Evolutionary conservation across 768 basidiomycete species (phyloP), one percentile per base, ranked within the genome.

Genomic region (Dacryopinax primogenitus): DNA sequence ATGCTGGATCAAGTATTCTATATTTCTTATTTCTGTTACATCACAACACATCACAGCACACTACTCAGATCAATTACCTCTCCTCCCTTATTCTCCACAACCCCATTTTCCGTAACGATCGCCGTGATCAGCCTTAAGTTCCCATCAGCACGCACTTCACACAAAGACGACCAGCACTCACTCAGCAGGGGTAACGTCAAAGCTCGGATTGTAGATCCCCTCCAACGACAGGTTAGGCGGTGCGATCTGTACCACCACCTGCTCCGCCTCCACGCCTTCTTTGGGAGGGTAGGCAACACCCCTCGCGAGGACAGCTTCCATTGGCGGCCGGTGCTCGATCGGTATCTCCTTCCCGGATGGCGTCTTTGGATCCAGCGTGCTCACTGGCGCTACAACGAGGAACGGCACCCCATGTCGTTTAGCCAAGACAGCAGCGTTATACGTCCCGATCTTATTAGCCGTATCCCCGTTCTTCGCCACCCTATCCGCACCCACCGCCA

Each of bases 381-480:
- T 92, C 45, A 92, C 83, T 1, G 94, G 93, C 1, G 94, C 94
- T 33, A 93, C 88, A 16, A 96, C 92, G 72, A 96, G 85, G 74
- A 97, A 94, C 1, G 92, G 90, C 30, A 95, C 88, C 9, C 82
- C 81, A 75, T 94, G 92, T 30, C 90, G 82, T 64, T 86, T 85
- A 1, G 93, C 92, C 32, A 96, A 79, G 23, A 95, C 90, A 3
- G 95, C 92, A 18, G 94, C 92, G 70, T 98, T 95, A 78, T 95
- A 98, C 0, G 95, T 96, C 62, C 93, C 93, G 72, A 97, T 88
- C 79, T 98, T 98, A 80, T 98, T 98, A 16, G 95, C 95, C 1
- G 95, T 97, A 76, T 97, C 95, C 2, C 95, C 95, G 71, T 98
- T 97, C 72, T 78, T 82, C 1, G 92, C 90, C 69, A 98, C 86